Evolutionary conservation across 2,329 filamentous ascomycete genomes (phyloP).

Genomic region (Penicillium sp.): DNA sequence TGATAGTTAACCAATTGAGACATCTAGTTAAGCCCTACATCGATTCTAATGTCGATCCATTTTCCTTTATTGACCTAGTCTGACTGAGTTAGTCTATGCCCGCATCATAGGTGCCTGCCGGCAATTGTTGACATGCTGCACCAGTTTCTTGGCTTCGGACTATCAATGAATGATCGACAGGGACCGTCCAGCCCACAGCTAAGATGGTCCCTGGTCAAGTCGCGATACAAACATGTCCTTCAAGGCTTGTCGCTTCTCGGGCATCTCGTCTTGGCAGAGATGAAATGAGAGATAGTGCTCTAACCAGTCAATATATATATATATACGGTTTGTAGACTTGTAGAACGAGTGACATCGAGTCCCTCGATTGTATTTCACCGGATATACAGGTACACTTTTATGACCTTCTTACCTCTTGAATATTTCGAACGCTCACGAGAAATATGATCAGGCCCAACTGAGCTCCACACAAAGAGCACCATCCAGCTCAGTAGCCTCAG

Average conservation of each 20-base stretch:
- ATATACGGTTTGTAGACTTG: background rate
- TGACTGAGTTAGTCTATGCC: background rate
- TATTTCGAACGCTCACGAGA: background rate
- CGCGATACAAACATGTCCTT: background rate
- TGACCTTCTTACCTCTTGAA: background rate
- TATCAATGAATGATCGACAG: background rate
- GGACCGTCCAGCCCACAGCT: background rate
- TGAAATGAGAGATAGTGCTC: background rate
- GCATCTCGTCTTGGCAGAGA: background rate
- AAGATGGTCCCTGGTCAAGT: background rate
- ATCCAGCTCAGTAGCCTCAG: no score
- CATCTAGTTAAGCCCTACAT: background rate
- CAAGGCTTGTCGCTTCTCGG: background rate
- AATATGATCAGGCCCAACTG: background rate
- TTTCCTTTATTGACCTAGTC: background rate
- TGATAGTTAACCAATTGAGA: background rate
- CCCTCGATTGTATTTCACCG: background rate
- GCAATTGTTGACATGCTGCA: background rate
- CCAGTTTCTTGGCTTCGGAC: conserved; percentile 1
- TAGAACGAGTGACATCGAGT: no score
- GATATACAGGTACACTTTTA: no score
- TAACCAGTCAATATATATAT: background rate
- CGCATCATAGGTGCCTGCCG: background rate
- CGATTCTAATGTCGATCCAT: background rate
- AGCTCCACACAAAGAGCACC: background rate